phyloP scores from a whole-genome alignment of 805 yeast genomes.

The Candida palmyrensis region DNA sequence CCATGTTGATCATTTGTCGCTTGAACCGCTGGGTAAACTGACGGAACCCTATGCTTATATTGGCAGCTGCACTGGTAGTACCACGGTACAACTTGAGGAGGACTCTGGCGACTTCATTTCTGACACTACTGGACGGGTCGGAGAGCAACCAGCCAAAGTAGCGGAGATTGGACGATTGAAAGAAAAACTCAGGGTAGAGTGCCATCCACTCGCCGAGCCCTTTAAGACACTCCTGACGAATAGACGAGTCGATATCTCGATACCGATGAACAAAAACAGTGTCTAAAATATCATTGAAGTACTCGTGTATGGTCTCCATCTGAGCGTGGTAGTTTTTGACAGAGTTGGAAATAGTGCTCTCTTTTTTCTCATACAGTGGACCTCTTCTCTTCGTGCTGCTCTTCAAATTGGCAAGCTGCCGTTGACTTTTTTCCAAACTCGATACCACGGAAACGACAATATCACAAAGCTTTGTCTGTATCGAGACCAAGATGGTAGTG shows the following conservation, averaged over 20 bases:
- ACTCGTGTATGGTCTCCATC: conserved; percentile 48
- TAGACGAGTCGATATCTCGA: conserved; percentile 69
- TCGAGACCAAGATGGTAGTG: conserved; percentile 50
- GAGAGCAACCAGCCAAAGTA: conserved; percentile 83
- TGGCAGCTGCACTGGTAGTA: conserved; percentile 11
- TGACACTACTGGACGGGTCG: conserved; percentile 58
- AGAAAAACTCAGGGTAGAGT: conserved; percentile 63
- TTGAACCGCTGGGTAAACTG: conserved; percentile 77
- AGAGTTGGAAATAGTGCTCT: conserved; percentile 42
- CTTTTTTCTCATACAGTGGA: conserved; percentile 36
- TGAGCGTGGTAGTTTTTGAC: conserved; percentile 34
- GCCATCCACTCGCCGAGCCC: conserved; percentile 69
- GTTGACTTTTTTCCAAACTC: conserved; percentile 38
- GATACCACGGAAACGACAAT: conserved; percentile 33
- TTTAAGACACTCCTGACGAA: conserved; percentile 64
- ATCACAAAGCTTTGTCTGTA: conserved; percentile 58
- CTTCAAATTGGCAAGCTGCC: conserved; percentile 33
- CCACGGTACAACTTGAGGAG: conserved; percentile 47
- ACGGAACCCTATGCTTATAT: conserved; percentile 54
- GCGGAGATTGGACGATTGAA: conserved; percentile 64
- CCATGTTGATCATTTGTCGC: conserved; percentile 58
- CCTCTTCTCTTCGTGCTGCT: conserved; percentile 10
- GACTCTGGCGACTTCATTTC: conserved; percentile 58
- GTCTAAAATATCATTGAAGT: conserved; percentile 60
- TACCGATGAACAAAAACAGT: conserved; percentile 71